Percentiles rank a stretch among this genome's conserved stretches.
These are phyloP conservation scores for Leishmania major DNA, from an alignment of 208 protist species.

Conservation along the genomic window DNA sequence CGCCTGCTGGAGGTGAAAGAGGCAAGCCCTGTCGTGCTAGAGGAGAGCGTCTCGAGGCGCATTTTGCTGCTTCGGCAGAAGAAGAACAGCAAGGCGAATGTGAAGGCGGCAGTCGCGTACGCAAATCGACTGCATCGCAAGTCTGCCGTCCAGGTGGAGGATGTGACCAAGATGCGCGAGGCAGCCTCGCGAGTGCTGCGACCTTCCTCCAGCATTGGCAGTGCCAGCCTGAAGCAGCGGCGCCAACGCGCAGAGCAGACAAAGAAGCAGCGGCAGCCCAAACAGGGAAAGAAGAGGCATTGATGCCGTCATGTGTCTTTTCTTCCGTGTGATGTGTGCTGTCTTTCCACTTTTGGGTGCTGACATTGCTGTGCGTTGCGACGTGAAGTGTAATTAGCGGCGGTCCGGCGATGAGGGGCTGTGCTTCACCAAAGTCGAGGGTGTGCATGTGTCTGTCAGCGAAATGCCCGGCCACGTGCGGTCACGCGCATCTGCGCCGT, in stretches of 20 bases:
- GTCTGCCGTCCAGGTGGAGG: conserved; percentile 26
- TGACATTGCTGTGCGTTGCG: background rate
- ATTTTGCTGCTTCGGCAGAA: conserved; percentile 75
- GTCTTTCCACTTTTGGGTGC: background rate
- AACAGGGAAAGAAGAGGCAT: conserved; percentile 18
- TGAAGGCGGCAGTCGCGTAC: conserved; percentile 69
- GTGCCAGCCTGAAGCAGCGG: conserved; percentile 35
- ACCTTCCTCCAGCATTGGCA: conserved; percentile 29
- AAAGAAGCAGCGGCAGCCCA: conserved; percentile 32
- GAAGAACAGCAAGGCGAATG: conserved; percentile 63
- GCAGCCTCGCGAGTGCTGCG: conserved; percentile 48
- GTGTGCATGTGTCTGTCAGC: background rate
- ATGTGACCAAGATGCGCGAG: conserved; percentile 43
- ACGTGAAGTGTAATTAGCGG: background rate
- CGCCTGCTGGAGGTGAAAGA: conserved; percentile 33
- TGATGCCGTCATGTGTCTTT: conserved; percentile 4
- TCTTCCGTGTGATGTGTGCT: background rate
- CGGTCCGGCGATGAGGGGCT: background rate
- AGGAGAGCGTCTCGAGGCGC: conserved; percentile 68
- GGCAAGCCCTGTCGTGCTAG: conserved; percentile 57
- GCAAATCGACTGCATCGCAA: conserved; percentile 46
- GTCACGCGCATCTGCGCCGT: background rate
- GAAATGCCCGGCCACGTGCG: background rate
- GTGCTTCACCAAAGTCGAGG: background rate
- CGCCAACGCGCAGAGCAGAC: conserved; percentile 36